Base-by-base conservation (phyloP, 2,329 filamentous ascomycete species). In the Cyanodermella asteris region DNA sequence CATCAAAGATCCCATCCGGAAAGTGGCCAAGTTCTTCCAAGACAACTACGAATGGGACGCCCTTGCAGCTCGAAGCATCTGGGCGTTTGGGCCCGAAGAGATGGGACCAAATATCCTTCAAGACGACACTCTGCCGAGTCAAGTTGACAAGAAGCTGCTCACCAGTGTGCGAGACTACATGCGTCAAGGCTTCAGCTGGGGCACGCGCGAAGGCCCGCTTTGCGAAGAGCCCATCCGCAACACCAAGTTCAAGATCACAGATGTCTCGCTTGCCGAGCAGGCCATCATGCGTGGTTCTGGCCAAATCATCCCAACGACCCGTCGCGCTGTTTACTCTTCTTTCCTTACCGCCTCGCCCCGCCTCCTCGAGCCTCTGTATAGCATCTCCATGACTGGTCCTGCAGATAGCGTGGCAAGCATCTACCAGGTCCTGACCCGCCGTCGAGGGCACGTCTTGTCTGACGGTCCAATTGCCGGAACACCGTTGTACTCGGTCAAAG, bases 191-290 rank as follows among this genome's bases (percentile, higher is more conserved):
- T 97, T 97, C 50, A 81, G 74, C 46, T 97, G 87, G 87, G 87
- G 80, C 24, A 78, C 82, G 16, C 64, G 87, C 34, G 87, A 97
- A 64, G 87, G 87, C 1, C 87, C 87, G 11, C 59, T 97, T 14
- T 94, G 87, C 47, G 87, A 97, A 72, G 87, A 97, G 56, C 74
- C 87, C 17, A 94, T 97, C 43, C 82, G 87, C 38, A 97, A 97
- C 51, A 80, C 80, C 38, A 93, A 91, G 45, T 97, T 97, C 63
- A 80, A 82, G 44, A 69, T 97, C 41, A 94, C 82, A 32, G 84
- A 94, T 44, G 68, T 91, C 27, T 61, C 74, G 20, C 62, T 97
- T 12, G 84, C 82, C 7, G 62, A 70, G 25, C 81, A 94, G 50
- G 75, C 84, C 25, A 94, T 97, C 43, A 91, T 81, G 59, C 70